Evolutionary conservation across 2,329 filamentous ascomycete species (phyloP).

Genomic region (Beauveria australis): DNA sequence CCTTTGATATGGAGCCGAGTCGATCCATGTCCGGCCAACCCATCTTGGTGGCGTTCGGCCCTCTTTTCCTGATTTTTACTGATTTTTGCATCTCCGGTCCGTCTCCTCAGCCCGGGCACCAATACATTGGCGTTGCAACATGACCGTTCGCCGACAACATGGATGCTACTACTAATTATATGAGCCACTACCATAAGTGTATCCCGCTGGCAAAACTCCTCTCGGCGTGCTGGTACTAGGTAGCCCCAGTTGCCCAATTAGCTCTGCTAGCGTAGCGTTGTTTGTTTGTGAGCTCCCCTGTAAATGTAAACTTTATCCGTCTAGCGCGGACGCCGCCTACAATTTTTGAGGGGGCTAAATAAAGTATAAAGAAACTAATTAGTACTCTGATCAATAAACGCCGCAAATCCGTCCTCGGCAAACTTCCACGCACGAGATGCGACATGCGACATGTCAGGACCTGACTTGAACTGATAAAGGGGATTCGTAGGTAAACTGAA

Average conservation of each 20-base stretch:
- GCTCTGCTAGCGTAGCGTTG: too few species aligned
- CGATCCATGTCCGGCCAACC: background rate
- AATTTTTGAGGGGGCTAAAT: background rate
- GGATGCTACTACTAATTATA: background rate
- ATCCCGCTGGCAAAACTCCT: background rate
- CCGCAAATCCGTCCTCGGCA: too few species aligned
- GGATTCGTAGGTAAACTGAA: too few species aligned
- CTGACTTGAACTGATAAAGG: too few species aligned
- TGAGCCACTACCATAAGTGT: background rate
- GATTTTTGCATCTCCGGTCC: constrained; percentile 1
- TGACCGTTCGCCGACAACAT: background rate
- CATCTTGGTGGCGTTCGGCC: background rate
- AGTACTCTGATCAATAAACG: too few species aligned
- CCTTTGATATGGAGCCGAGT: background rate
- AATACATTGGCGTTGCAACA: background rate
- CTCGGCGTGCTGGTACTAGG: background rate
- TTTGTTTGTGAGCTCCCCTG: background rate
- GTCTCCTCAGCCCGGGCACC: background rate
- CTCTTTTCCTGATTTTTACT: background rate
- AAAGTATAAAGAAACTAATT: too few species aligned
- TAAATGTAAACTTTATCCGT: constrained; percentile 1
- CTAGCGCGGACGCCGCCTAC: background rate
- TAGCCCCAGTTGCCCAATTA: too few species aligned
- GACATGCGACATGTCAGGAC: too few species aligned
- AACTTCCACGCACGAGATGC: too few species aligned